A percentile compares a stretch with the other conserved stretches of the same genome.
Conservation (phyloP, 164 flowering plant species). For the Malania oleifera region DNA sequence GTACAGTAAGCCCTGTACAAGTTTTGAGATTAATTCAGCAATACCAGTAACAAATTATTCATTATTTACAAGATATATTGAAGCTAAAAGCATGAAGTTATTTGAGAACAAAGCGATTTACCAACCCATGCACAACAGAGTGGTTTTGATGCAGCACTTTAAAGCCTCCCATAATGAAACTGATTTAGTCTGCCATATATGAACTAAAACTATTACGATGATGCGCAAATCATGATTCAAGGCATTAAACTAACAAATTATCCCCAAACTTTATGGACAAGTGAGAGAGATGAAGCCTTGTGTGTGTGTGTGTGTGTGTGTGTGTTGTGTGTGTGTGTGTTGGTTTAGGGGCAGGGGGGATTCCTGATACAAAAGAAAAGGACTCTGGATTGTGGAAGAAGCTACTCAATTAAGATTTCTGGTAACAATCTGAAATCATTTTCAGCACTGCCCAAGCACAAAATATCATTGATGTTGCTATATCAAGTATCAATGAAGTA, state of each 20-base stretch:
- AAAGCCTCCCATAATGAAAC: slow-evolving; percentile 67
- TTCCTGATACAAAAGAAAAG: too few species aligned
- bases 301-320: too few species aligned
- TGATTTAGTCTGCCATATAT: slow-evolving; percentile 55
- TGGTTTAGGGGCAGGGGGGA: too few species aligned
- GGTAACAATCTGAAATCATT: too few species aligned
- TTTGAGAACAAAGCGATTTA: slow-evolving; percentile 4
- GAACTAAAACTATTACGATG: slow-evolving; percentile 5
- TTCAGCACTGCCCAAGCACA: too few species aligned
- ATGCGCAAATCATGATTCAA: not conserved
- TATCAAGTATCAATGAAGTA: too few species aligned
- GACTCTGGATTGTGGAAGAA: too few species aligned
- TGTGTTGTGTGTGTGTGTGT: too few species aligned
- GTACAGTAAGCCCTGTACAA: slow-evolving; percentile 56
- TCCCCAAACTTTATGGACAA: too few species aligned
- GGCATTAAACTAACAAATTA: too few species aligned
- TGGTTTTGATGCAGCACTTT: slow-evolving; percentile 42
- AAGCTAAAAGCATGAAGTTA: not conserved
- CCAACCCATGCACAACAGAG: slow-evolving; percentile 66
- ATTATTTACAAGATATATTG: not conserved
- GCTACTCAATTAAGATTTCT: too few species aligned
- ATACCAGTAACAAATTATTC: not conserved
- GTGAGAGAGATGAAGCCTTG: not conserved
- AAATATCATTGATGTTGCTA: too few species aligned
- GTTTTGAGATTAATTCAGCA: not conserved